Percentiles rank a stretch among this genome's conserved stretches.
phyloP scores from a whole-genome alignment of 805 yeast genomes.

The Cyberlindnera bimundalis region DNA sequence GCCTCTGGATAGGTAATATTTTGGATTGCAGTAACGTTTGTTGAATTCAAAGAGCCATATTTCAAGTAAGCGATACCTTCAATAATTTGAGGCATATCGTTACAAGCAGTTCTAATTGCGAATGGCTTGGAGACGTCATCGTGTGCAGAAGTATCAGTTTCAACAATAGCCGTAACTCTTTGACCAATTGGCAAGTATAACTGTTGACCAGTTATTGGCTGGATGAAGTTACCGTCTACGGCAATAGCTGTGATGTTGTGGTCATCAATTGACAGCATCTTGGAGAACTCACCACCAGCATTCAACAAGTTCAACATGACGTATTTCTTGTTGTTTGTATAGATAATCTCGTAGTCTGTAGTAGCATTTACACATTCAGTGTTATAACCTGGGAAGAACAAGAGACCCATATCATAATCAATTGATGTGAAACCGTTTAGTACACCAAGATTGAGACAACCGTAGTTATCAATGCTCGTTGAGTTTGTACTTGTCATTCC shows the following conservation, averaged over 20 bases:
- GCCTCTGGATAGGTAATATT: background rate
- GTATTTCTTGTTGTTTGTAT: conserved; percentile 26
- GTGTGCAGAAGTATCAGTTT: conserved; percentile 24
- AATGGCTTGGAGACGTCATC: conserved; percentile 9
- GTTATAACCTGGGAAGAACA: conserved; percentile 17
- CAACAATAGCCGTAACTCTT: conserved; percentile 29
- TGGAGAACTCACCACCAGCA: conserved; percentile 35
- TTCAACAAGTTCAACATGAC: conserved; percentile 31
- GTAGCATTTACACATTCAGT: conserved; percentile 25
- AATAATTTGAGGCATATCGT: conserved; percentile 27
- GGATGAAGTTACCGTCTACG: conserved; percentile 32
- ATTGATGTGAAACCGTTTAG: conserved; percentile 8
- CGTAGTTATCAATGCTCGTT: conserved; percentile 8
- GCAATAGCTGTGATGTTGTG: conserved; percentile 32
- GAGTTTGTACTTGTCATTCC: background rate
- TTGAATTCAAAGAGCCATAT: conserved; percentile 20
- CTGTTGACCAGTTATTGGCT: conserved; percentile 28
- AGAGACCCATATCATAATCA: conserved; percentile 7
- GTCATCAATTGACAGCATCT: conserved; percentile 33
- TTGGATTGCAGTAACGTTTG: conserved; percentile 5
- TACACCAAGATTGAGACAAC: conserved; percentile 9
- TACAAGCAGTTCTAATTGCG: conserved; percentile 28
- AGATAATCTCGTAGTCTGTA: conserved; percentile 22
- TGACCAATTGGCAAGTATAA: conserved; percentile 34
- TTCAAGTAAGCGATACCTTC: conserved; percentile 30